These are phyloP conservation scores for Conticribra guillardii DNA, from an alignment of 108 stramenopile genomes.

Conservation along the genomic window DNA sequence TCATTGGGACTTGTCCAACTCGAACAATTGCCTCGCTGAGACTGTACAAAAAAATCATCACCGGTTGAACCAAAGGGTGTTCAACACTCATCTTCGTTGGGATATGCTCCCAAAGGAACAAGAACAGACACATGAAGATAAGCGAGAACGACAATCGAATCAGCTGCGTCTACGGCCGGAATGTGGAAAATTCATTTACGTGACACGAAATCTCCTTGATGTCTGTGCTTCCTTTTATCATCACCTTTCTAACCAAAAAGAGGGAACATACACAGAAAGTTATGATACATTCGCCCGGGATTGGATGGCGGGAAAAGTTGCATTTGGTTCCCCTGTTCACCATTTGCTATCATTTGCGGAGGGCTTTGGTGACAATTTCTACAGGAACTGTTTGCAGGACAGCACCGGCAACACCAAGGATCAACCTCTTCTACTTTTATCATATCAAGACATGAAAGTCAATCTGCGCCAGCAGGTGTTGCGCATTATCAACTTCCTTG, in stretches of 20 bases:
- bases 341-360: slow-evolving; percentile 57
- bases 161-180: slow-evolving; percentile 10
- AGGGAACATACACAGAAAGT: slow-evolving; percentile 50
- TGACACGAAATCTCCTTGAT: slow-evolving; percentile 62
- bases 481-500: slow-evolving; percentile 39
- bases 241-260: slow-evolving; percentile 69
- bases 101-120: slow-evolving; percentile 59
- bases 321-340: slow-evolving; percentile 60
- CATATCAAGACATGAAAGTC: slow-evolving; percentile 43
- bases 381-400: too few relatives aligned
- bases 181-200: slow-evolving; percentile 64
- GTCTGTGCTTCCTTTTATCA: slow-evolving; percentile 68
- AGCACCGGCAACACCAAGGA: too few relatives aligned
- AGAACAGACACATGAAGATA: slow-evolving; percentile 5
- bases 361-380: slow-evolving; percentile 35
- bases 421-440: slow-evolving; percentile 36
- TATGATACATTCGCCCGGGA: slow-evolving; percentile 46
- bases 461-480: slow-evolving; percentile 30
- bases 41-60: slow-evolving; percentile 32
- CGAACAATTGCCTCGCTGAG: slow-evolving; percentile 9
- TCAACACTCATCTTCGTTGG: slow-evolving; percentile 76
- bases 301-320: slow-evolving; percentile 59
- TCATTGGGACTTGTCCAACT: slow-evolving; percentile 43
- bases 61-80: slow-evolving; percentile 49
- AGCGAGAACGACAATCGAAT: background rate